Evolutionary conservation across 2,329 filamentous ascomycete genomes (phyloP), one percentile per base, ranked within the genome.

Genomic region (Aspergillus ruber): DNA sequence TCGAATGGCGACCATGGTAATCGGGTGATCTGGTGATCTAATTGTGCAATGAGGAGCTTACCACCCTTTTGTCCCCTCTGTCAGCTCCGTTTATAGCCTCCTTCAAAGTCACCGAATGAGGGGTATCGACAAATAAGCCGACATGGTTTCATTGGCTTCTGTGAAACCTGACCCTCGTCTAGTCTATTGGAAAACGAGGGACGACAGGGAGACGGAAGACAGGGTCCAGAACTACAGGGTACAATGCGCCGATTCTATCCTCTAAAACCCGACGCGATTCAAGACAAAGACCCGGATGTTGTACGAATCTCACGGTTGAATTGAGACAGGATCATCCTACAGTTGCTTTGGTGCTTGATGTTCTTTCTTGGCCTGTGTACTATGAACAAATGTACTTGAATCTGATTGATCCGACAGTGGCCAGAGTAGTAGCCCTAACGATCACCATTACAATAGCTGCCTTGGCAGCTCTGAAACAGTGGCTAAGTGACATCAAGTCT

Each of bases 1-100:
- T 42, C 42, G 48, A 27, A 45, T 32, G 46, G 51, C 25, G 32
- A 53, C 44, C 52, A 57, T 55, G 13, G 29, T 9, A 29, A 27
- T 18, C 35, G 8, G 7, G 12, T 27, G 21, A 27, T 8, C 13
- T n/a, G 8, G 13, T 35, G 33, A 17, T 17, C 15, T 35, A n/a
- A 35, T 35, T 35, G 13, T n/a, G 33, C n/a, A 17, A 8, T 35
- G 33, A 35, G 17, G 8, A 7, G 33, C 33, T 17, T n/a, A n/a
- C 33, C 3, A n/a, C 17, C 1, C 8, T 35, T 35, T 9, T n/a
- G 25, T 5, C 4, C 25, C 25, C 25, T 29, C 25, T 12, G 25
- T 12, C 25, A 29, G 3, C 25, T 29, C 10, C 9, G 25, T 29
- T 29, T 29, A 29, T 29, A 29, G 2, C 25, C 10, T 12, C 25